Base-by-base conservation (phyloP, 2,329 filamentous ascomycete genomes). In the Trichoderma afroharzianum region DNA sequence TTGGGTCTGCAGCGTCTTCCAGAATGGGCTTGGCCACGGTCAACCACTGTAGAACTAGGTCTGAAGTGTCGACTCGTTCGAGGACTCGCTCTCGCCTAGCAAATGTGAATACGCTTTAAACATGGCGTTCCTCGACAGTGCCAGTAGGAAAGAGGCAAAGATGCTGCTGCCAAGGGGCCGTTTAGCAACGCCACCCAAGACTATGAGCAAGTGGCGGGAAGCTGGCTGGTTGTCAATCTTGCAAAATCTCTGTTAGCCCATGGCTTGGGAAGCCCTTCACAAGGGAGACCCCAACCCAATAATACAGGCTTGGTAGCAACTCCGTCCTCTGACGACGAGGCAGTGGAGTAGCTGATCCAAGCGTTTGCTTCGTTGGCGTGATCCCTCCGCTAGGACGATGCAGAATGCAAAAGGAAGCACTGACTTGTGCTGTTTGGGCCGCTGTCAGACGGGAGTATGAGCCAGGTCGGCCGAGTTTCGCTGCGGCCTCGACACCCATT, bases 1-100 rank as follows among this genome's bases (percentile, higher is more conserved):
- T 69, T 62, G n/a, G 67, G 67, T 15, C 39, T 61, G 67, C 67
- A 69, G 15, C 15, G 18, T n/a, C 30, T 69, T 69, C 67, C 67
- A 33, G 36, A 69, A 69, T 15, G 30, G 67, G 67, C 6, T 61
- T 69, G 67, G 67, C 24, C n/a, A 59, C 11, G 28, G 18, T 26
- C 47, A 33, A 43, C 8, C 24, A 30, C 14, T 50, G 14, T 24
- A 33, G 26, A 4, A 59, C 18, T 32, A n/a, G 11, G 57, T 55
- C 24, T n/a, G n/a, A 33, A 30, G 28, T 7, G n/a, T 26, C 28
- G 57, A 43, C 26, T 6, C 4, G 4, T n/a, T 39, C 18, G 24
- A 3, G 33, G 63, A 58, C 30, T 43, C 63, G 53, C 50, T 24
- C 30, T 43, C 63, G 53, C 50, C 33, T 43, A 57, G 33, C 59